Base-by-base conservation (phyloP, 805 yeast genomes). In the Starmerella powellii region DNA sequence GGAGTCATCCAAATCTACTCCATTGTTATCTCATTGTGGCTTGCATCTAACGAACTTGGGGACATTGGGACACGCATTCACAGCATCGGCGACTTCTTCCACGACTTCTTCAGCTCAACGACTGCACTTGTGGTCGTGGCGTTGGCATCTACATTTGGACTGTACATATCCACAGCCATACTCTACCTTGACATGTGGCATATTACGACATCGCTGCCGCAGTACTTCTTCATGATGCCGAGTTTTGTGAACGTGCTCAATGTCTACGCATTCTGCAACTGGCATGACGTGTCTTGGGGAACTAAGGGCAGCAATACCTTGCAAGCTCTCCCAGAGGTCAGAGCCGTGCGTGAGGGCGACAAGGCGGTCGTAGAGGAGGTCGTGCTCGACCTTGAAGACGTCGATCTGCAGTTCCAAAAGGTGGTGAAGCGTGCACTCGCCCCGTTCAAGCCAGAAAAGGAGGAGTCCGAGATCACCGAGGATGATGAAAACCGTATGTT, bases 231-330 rank as follows among this genome's bases (percentile, higher is more conserved):
- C 45, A 44, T 62, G 54, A 58, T 56, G 62, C 63, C 64, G 13
- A 51, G 54, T 35, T 62, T 59, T 38, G 58, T 60, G 44, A 62
- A 62, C 45, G 73, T 77, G 31, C 62, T 77, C 54, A 76, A 74
- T 55, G 78, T 76, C 37, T 76, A 74, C 58, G 80, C 82, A 1
- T 76, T 77, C 57, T 76, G 80, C 63, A 76, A 76, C 59, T 74
- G 77, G 63, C 81, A 76, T 56, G 82, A 76, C 60, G 72, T 76
- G 37, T 76, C 82, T 2, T 76, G 82, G 82, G 82, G 82, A 45
- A 76, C 82, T n/a, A 76, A 77, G 57, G 82, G 82, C 31, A 73
- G 75, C 33, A 80, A 59, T 40, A 58, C 55, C 3, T 74, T 75
- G 4, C 67, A 62, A 28, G 73, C 71, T 31, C 65, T 76, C 56